Percentiles rank a stretch among this genome's conserved stretches.
Conservation (phyloP, 306 rosid genomes). For the Potentilla sterilis region DNA sequence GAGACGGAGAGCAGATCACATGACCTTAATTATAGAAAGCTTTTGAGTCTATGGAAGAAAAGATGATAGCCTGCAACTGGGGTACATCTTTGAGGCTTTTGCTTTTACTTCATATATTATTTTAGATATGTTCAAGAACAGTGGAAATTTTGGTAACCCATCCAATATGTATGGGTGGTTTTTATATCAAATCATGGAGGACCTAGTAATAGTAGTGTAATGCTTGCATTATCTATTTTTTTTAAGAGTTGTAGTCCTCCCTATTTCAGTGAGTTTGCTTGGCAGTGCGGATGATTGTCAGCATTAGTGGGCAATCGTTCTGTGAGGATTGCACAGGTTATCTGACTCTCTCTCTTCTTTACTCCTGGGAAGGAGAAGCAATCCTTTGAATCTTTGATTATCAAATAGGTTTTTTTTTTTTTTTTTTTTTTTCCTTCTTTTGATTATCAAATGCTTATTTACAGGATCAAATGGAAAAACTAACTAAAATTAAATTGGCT, state of each 20-base stretch:
- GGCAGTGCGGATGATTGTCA: not conserved
- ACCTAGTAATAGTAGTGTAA: not conserved
- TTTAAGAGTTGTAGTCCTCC: not conserved
- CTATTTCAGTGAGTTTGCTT: not conserved
- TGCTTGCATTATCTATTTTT: no score
- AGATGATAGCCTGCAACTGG: conserved; percentile 26
- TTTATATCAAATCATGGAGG: conserved; percentile 10
- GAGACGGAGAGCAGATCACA: conserved; percentile 22
- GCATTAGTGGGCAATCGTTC: not conserved
- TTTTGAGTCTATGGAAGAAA: conserved; percentile 21
- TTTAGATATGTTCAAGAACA: conserved; percentile 15
- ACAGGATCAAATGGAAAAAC: not conserved
- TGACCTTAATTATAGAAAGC: conserved; percentile 8
- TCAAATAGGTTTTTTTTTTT: not conserved
- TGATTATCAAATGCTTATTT: conserved; percentile 5
- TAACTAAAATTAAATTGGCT: not conserved
- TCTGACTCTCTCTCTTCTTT: not conserved
- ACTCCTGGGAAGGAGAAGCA: not conserved
- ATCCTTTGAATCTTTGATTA: not conserved
- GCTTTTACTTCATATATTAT: conserved; percentile 15
- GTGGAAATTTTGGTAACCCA: conserved; percentile 24
- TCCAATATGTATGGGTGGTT: conserved; percentile 18
- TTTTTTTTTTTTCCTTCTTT: not conserved
- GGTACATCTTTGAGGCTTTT: conserved; percentile 30
- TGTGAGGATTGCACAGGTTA: not conserved